Conservation (phyloP, 2,329 filamentous ascomycete genomes). For the Colletotrichum sp. region DNA sequence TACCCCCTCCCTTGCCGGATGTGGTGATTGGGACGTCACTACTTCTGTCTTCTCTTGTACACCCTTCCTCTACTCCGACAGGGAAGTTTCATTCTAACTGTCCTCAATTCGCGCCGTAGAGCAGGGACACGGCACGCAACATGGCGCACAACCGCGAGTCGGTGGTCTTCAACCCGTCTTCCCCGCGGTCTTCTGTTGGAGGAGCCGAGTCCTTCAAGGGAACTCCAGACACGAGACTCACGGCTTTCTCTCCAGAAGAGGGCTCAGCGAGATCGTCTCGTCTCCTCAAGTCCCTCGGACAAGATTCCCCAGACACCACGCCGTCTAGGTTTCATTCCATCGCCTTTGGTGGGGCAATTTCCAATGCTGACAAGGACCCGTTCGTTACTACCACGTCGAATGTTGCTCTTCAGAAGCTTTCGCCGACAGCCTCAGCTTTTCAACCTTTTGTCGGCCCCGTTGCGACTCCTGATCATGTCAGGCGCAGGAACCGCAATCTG, state of each 20-base stretch:
- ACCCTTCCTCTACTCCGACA: background rate
- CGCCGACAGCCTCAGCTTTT: constrained; percentile 68
- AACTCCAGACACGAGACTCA: constrained; percentile 69
- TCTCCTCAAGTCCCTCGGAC: constrained; percentile 34
- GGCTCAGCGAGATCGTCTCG: constrained; percentile 49
- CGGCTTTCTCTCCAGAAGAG: constrained; percentile 68
- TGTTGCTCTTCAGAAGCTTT: constrained; percentile 52
- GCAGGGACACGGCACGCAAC: background rate
- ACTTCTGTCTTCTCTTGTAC: background rate
- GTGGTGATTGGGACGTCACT: background rate
- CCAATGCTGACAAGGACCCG: constrained; percentile 53
- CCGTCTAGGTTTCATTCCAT: constrained; percentile 29
- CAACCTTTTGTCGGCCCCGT: constrained; percentile 47
- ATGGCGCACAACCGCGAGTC: constrained; percentile 2
- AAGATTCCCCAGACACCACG: constrained; percentile 32
- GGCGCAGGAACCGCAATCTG: background rate
- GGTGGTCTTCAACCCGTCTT: constrained; percentile 44
- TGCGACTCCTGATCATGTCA: background rate
- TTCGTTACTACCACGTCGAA: constrained; percentile 51
- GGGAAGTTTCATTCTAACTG: background rate
- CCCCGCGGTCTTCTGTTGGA: constrained; percentile 56
- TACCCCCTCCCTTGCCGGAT: background rate
- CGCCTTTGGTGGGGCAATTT: constrained; percentile 26
- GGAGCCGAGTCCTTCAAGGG: constrained; percentile 62
- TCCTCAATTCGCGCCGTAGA: background rate